These are phyloP conservation scores for Sarocladiaceae sp. DNA, from an alignment of 2,329 filamentous ascomycete species.

Conservation along the genomic window DNA sequence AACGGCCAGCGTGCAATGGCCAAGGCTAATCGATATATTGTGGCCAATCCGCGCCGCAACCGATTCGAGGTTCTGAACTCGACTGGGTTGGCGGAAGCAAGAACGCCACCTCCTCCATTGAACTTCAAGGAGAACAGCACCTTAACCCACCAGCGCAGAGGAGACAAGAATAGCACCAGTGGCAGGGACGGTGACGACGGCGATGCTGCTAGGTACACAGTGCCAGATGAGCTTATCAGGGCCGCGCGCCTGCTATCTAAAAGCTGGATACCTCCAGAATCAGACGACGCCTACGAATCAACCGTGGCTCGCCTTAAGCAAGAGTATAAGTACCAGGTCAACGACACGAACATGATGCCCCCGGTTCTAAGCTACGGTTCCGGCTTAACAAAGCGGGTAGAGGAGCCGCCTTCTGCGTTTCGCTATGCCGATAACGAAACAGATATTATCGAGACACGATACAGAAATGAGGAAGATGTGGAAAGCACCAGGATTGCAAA, in stretches of 20 bases:
- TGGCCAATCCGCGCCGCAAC: background rate
- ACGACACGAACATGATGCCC: background rate
- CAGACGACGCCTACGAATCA: background rate
- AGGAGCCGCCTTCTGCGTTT: too few species aligned
- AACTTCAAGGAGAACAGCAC: background rate
- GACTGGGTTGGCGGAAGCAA: background rate
- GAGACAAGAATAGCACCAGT: background rate
- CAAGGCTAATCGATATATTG: background rate
- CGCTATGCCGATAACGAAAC: too few species aligned
- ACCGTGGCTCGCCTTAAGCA: background rate
- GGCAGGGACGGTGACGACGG: too few species aligned
- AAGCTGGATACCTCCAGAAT: too few species aligned
- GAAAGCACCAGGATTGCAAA: background rate
- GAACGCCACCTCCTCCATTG: background rate
- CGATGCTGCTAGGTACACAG: background rate
- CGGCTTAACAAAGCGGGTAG: too few species aligned
- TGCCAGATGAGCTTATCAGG: background rate
- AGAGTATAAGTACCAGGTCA: background rate
- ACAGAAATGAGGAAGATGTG: too few species aligned
- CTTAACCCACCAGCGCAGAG: background rate
- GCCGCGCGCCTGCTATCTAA: background rate
- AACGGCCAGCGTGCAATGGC: background rate
- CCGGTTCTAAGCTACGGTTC: too few species aligned
- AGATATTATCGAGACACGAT: too few species aligned
- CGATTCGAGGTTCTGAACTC: background rate